Base-by-base conservation (phyloP, 116 monocot genomes). In the Posidonia oceanica region DNA sequence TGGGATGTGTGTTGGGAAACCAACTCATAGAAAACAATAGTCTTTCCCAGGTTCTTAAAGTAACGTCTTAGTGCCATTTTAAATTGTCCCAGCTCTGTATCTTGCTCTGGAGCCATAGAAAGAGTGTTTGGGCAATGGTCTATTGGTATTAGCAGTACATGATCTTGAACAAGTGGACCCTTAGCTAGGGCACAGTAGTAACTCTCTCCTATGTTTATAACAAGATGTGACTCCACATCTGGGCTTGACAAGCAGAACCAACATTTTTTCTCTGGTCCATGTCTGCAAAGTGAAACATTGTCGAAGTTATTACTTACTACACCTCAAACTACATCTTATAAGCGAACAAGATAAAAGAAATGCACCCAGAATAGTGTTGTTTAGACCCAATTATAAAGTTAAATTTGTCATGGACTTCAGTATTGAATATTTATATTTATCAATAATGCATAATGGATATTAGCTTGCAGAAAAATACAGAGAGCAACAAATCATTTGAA, bases 201-300 rank as follows among this genome's bases (percentile, higher is more conserved):
- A 75, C 59, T 82, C 80, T 93, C 89, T 65, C 88, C 90, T 5
- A 97, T 64, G 58, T 85, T 89, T 29, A 82, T 39, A 37, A 97
- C 69, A 73, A 97, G 87, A 79, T 97, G 92, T 23, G 87, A 87
- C 63, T 97, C 97, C 59, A 92, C 85, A 79, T 82, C 64, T 39
- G 92, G 87, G 63, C 84, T 90, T 74, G 97, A 97, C 78, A 97
- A 85, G 80, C 97, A 97, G 71, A 97, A 97, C 97, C 97, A 97
- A 74, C 97, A 97, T 29, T 36, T 87, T 72, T 67, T 87, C 79
- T 74, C 86, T 16, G 78, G 63, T 7, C 75, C 82, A 57, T 64
- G 80, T 71, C 84, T 84, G 63, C 53, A 37, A 69, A 54, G 48
- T 63, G 61, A 61, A 8, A 23, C 61, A 72, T 52, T 68, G 4